These are phyloP conservation scores for Backusella australiensis DNA, from an alignment of 192 early-diverging fungal species.

Conservation along the genomic window DNA sequence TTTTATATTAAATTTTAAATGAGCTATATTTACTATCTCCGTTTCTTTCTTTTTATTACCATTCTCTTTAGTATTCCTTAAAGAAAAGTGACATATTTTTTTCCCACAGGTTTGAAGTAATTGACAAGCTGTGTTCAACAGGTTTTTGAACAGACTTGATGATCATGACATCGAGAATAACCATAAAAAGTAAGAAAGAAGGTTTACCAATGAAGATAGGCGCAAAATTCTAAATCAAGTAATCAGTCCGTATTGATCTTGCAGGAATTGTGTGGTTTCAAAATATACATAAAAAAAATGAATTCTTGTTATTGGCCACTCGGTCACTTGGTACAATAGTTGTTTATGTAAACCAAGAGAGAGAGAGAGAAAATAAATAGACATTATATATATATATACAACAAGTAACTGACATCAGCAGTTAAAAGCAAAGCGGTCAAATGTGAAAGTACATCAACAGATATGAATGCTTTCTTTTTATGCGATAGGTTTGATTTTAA, in stretches of 20 bases:
- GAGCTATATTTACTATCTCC: neutral
- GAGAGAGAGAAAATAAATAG: no score
- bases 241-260: neutral
- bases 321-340: no score
- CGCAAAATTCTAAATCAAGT: neutral
- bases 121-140: neutral
- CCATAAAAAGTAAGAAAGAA: neutral
- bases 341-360: no score
- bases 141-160: neutral
- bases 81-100: neutral
- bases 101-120: neutral
- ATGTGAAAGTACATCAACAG: no score
- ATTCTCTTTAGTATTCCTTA: no score
- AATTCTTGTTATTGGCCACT: no score
- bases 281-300: no score
- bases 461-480: no score
- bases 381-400: no score
- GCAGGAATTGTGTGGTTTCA: neutral
- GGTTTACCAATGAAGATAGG: neutral
- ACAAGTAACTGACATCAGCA: no score
- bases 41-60: neutral
- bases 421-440: no score
- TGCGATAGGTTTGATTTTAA: no score
- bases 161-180: neutral
- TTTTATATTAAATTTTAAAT: neutral